Evolutionary conservation across 2,329 filamentous ascomycete genomes (phyloP).

Genomic region (Geosmithia morbida): DNA sequence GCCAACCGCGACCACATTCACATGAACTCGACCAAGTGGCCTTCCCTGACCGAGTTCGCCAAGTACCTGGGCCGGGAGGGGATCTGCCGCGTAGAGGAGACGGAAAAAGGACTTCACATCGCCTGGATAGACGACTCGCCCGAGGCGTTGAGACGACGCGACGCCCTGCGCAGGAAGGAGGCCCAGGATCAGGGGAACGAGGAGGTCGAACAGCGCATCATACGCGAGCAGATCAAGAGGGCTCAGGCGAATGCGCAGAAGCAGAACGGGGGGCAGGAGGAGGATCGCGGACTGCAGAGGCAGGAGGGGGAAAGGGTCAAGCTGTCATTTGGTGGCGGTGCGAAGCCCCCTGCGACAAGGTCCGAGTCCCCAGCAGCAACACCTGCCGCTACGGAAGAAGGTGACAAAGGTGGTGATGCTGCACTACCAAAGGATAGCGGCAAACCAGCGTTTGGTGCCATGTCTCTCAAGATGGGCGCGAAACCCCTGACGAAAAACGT

Average conservation of each 20-base stretch:
- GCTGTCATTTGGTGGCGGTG: slow-evolving; percentile 52
- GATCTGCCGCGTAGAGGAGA: slow-evolving; percentile 81
- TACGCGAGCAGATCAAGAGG: slow-evolving; percentile 70
- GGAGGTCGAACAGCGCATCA: slow-evolving; percentile 69
- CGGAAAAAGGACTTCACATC: slow-evolving; percentile 70
- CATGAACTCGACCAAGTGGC: slow-evolving; percentile 89
- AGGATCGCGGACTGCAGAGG: slow-evolving; percentile 35
- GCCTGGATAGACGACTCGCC: slow-evolving; percentile 87
- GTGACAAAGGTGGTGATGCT: slow-evolving; percentile 1
- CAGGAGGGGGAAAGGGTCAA: slow-evolving; percentile 65
- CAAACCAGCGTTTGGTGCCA: slow-evolving; percentile 18
- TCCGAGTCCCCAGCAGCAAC: slow-evolving; percentile 3
- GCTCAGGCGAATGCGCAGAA: slow-evolving; percentile 40
- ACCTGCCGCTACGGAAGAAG: slow-evolving; percentile 1
- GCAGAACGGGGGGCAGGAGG: slow-evolving; percentile 20
- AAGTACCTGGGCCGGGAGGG: slow-evolving; percentile 78
- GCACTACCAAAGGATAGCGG: slow-evolving; percentile 3
- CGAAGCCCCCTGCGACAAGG: slow-evolving; percentile 15
- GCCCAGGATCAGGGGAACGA: slow-evolving; percentile 83
- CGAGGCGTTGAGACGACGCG: slow-evolving; percentile 65
- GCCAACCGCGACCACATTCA: slow-evolving; percentile 77
- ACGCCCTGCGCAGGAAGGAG: slow-evolving; percentile 72
- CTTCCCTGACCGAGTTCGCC: slow-evolving; percentile 75
- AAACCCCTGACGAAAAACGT: slow-evolving; percentile 65
- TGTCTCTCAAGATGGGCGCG: slow-evolving; percentile 50